phyloP scores from a whole-genome alignment of 371 early-diverging fungal species.

The Lichtheimia hyalospora region DNA sequence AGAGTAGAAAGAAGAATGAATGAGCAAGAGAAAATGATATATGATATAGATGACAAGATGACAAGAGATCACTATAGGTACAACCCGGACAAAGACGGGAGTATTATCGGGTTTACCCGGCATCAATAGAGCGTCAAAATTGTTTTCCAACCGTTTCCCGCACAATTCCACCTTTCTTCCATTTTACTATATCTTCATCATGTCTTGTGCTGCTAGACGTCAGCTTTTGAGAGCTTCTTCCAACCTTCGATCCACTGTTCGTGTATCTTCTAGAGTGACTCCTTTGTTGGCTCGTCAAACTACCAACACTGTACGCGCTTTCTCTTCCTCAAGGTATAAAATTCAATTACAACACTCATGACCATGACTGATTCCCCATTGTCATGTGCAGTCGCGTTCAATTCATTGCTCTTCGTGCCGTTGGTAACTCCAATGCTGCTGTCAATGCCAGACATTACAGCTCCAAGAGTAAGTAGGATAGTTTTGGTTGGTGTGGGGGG shows the following conservation, averaged over 20 bases:
- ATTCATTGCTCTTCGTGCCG: slow-evolving; percentile 48
- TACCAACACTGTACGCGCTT: slow-evolving; percentile 30
- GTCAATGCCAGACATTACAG: slow-evolving; percentile 55
- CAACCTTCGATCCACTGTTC: slow-evolving; percentile 34
- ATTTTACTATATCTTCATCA: slow-evolving; percentile 7
- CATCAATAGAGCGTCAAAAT: too few species aligned
- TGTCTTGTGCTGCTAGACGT: slow-evolving; percentile 46
- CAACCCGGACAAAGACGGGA: too few species aligned
- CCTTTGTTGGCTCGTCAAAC: slow-evolving; percentile 36
- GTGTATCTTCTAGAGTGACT: slow-evolving; percentile 25
- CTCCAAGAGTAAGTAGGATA: slow-evolving; percentile 54
- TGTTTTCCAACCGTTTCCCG: slow-evolving; percentile 6
- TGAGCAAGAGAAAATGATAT: too few species aligned
- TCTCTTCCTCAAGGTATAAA: slow-evolving; percentile 40
- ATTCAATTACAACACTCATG: too few species aligned
- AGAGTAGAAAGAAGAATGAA: too few species aligned
- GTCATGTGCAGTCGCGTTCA: slow-evolving; percentile 31
- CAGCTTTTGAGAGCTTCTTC: slow-evolving; percentile 41
- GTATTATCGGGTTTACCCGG: too few species aligned
- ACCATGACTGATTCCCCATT: too few species aligned
- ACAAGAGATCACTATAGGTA: too few species aligned
- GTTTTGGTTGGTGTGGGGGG: not conserved
- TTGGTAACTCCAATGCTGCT: slow-evolving; percentile 23
- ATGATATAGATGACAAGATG: too few species aligned
- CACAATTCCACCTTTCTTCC: not conserved